Conservation (phyloP, 306 rosid species). For the Citrullus colocynthis region DNA sequence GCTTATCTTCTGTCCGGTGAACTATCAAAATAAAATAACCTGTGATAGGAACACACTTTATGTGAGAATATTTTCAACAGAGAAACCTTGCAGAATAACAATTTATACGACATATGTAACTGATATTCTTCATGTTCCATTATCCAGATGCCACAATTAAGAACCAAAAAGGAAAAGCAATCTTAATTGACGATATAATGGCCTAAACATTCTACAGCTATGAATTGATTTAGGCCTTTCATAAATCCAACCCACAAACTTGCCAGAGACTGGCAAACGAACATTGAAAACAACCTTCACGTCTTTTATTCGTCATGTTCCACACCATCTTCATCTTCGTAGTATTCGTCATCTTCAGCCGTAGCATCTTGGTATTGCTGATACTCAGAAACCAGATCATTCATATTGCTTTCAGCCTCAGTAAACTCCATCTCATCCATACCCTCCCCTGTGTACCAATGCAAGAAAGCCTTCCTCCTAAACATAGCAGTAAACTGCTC, state of each 20-base stretch:
- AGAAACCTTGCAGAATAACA: neutral
- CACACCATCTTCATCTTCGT: slow-evolving; percentile 20
- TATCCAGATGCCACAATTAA: slow-evolving; percentile 10
- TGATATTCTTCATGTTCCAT: slow-evolving; percentile 2
- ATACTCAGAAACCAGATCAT: slow-evolving; percentile 36
- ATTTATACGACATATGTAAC: slow-evolving; percentile 5
- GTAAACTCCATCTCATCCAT: slow-evolving; percentile 40
- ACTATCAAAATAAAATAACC: neutral
- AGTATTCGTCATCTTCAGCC: slow-evolving; percentile 41
- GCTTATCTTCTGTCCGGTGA: no score
- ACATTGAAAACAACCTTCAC: neutral
- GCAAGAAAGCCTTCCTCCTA: slow-evolving; percentile 38
- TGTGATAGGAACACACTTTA: neutral
- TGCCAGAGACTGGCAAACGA: slow-evolving; percentile 7
- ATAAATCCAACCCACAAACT: neutral
- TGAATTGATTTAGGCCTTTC: neutral
- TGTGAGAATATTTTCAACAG: neutral
- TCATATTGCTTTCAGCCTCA: slow-evolving; percentile 39
- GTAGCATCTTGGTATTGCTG: slow-evolving; percentile 47
- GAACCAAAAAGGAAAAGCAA: slow-evolving; percentile 7
- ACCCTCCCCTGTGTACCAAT: slow-evolving; percentile 36
- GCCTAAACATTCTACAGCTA: slow-evolving; percentile 10
- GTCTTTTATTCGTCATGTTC: slow-evolving; percentile 6
- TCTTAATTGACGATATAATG: slow-evolving; percentile 8
- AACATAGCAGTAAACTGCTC: slow-evolving; percentile 39